Evolutionary conservation across 2,329 filamentous ascomycete species (phyloP).

Genomic region (Sordariomycetes sp.): DNA sequence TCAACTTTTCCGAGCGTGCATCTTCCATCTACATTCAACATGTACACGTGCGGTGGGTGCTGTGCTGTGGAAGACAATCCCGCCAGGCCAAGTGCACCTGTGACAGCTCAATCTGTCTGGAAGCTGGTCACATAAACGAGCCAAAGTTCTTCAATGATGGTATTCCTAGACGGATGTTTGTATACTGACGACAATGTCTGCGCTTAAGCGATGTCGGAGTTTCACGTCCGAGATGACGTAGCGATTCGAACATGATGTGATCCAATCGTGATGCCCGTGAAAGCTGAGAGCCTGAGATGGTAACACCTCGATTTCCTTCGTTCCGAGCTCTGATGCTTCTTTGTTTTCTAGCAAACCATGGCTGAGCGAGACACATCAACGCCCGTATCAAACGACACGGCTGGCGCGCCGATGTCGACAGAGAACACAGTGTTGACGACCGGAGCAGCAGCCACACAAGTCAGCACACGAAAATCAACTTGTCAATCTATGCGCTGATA

Average conservation of each 20-base stretch:
- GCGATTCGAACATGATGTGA: background rate
- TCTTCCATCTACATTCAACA: too few species aligned
- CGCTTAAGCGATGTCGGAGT: background rate
- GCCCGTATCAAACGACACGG: slow-evolving; percentile 1
- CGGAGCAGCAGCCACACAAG: slow-evolving; percentile 50
- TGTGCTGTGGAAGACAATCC: too few species aligned
- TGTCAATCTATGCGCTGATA: background rate
- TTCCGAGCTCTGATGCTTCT: background rate
- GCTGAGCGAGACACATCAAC: background rate
- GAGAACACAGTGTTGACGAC: slow-evolving; percentile 53
- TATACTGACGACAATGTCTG: background rate
- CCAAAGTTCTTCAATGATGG: background rate
- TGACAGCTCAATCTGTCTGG: too few species aligned
- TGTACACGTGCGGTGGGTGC: too few species aligned
- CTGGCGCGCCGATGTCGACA: slow-evolving; percentile 30
- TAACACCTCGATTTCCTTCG: background rate
- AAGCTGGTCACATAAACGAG: too few species aligned
- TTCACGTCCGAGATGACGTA: background rate
- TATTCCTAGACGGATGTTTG: background rate
- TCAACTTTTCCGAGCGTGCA: too few species aligned
- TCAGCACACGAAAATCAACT: slow-evolving; percentile 11
- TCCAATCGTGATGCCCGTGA: too few species aligned
- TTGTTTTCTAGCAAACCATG: background rate
- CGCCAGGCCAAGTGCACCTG: too few species aligned
- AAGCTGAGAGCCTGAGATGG: background rate